phyloP scores from a whole-genome alignment of 345 rosid genomes.

The Pistacia integerrima region DNA sequence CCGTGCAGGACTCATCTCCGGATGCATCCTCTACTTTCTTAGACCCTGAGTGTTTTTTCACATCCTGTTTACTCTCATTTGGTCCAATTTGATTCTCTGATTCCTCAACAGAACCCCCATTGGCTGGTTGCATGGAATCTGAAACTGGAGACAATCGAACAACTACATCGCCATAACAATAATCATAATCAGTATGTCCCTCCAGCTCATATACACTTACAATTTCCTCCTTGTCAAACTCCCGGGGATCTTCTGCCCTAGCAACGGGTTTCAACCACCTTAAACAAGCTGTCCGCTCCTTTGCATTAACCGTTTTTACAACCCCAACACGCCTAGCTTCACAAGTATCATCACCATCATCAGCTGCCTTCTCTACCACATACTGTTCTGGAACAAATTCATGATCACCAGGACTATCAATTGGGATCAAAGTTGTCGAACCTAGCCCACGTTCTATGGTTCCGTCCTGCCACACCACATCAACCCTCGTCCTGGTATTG shows the following conservation, averaged over 20 bases:
- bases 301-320: slow-evolving; percentile 85
- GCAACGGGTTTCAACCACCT: slow-evolving; percentile 81
- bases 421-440: slow-evolving; percentile 71
- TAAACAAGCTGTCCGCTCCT: slow-evolving; percentile 86
- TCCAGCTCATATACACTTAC: slow-evolving; percentile 95
- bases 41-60: slow-evolving; percentile 36
- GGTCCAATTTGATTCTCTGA: slow-evolving; percentile 35
- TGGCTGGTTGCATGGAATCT: slow-evolving; percentile 37
- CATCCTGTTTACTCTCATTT: slow-evolving; percentile 29
- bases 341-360: slow-evolving; percentile 61
- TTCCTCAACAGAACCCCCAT: slow-evolving; percentile 40
- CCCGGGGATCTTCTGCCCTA: slow-evolving; percentile 79
- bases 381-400: slow-evolving; percentile 92
- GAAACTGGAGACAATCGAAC: slow-evolving; percentile 75
- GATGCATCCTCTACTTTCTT: slow-evolving; percentile 38
- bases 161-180: slow-evolving; percentile 92
- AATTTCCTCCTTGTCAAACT: slow-evolving; percentile 85
- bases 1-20: slow-evolving; percentile 32
- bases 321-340: slow-evolving; percentile 84
- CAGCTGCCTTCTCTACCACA: slow-evolving; percentile 87
- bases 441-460: slow-evolving; percentile 49
- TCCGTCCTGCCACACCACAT: slow-evolving; percentile 96
- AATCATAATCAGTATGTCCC: slow-evolving; percentile 97
- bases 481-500: slow-evolving; percentile 67
- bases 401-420: slow-evolving; percentile 98